A percentile compares a stretch with the other conserved stretches of the same genome.
Conservation (phyloP, 1,284 basidiomycete species). For the Phlebopus sp. region DNA sequence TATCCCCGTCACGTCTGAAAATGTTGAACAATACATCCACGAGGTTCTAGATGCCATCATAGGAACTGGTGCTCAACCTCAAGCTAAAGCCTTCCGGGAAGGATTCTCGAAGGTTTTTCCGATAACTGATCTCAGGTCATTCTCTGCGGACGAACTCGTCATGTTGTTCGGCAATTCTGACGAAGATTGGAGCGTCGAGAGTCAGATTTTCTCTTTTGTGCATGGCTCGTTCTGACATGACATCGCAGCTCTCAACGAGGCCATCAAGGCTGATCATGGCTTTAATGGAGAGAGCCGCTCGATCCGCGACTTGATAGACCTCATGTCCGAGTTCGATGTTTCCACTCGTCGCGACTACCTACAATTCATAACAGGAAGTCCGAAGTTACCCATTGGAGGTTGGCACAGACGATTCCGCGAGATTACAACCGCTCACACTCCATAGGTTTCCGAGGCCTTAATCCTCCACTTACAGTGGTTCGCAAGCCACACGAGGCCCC, state of each 20-base stretch:
- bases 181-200: slow-evolving; percentile 91
- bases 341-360: slow-evolving; percentile 83
- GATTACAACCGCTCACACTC: no score
- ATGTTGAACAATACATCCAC: slow-evolving; percentile 86
- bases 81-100: slow-evolving; percentile 83
- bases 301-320: slow-evolving; percentile 83
- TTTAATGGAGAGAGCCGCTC: slow-evolving; percentile 93
- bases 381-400: slow-evolving; percentile 92
- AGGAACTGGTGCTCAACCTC: slow-evolving; percentile 69
- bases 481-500: slow-evolving; percentile 94
- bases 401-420: slow-evolving; percentile 20
- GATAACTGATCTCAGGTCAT: slow-evolving; percentile 84
- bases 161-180: slow-evolving; percentile 94
- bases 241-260: slow-evolving; percentile 71
- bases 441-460: slow-evolving; percentile 90
- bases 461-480: slow-evolving; percentile 94
- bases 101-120: slow-evolving; percentile 96
- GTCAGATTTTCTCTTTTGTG: slow-evolving; percentile 44
- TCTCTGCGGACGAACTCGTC: slow-evolving; percentile 90
- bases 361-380: slow-evolving; percentile 97
- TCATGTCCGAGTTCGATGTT: slow-evolving; percentile 81
- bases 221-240: slow-evolving; percentile 5
- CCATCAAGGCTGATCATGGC: slow-evolving; percentile 96
- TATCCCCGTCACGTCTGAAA: slow-evolving; percentile 78
- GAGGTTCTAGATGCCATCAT: slow-evolving; percentile 81